Base-by-base conservation (phyloP, 352 stramenopile species). In the Pythium volutum region DNA sequence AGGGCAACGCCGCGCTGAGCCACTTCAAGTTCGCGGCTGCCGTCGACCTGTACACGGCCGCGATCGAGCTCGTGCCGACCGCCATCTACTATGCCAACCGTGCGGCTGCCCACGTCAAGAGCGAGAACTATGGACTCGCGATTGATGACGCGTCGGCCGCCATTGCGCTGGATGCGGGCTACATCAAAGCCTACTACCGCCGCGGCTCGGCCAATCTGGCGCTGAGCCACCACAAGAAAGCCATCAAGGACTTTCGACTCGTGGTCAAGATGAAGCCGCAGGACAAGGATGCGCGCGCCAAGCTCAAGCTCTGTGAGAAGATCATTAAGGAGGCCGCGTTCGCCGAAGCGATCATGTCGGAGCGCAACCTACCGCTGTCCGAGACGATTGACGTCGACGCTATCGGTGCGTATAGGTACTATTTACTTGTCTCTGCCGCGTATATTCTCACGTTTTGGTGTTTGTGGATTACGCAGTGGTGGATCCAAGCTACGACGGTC, bases 101-200 rank as follows among this genome's bases (percentile, higher is more conserved):
- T 23, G 96, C 97, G 7, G 91, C 98, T 53, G 96, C 96, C 22
- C 97, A 98, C 73, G 95, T 99, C 64, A 98, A 98, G 71, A 95
- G 97, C 58, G 97, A 99, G 79, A 98, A 94, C 77, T 99, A 99
- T 74, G 98, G 97, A 2, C 75, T 98, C 7, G 98, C 98, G 10
- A 98, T 99, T 51, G 74, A 91, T 26, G 98, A 99, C 67, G 96
- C 97, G 12, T 96, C 94, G n/a, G 71, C 81, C 5, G 97, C 97
- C 1, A 95, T 99, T 50, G 75, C 88, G 20, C 58, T 98, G 6
- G 97, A 99, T 56, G 71, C 93, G 1, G 87, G 66, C 18, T 99
- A 99, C 71, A 76, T 98, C 47, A 99, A 99, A 85, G 89, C 84
- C n/a, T 99, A 99, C 75, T 99, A 99, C 74, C 91, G 97, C 12